These are phyloP conservation scores for Albophoma yamanashiensis DNA, from an alignment of 2,329 filamentous ascomycete species.

Conservation along the genomic window DNA sequence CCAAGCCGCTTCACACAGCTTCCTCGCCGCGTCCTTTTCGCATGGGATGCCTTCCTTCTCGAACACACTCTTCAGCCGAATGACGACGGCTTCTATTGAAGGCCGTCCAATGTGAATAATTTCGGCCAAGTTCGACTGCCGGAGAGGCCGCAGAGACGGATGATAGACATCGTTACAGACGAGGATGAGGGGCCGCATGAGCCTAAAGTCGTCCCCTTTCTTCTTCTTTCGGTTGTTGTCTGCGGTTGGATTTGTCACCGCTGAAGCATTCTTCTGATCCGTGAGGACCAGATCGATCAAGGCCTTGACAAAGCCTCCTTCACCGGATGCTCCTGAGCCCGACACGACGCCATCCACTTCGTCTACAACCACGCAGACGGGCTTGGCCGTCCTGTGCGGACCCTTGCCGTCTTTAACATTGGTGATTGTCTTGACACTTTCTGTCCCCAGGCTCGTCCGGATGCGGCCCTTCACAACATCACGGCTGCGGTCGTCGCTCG, in stretches of 20 bases:
- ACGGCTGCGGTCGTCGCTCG: slow-evolving; percentile 84
- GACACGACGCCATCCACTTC: slow-evolving; percentile 92
- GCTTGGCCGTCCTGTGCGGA: slow-evolving; percentile 63
- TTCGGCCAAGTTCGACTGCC: slow-evolving; percentile 78
- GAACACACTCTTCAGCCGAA: slow-evolving; percentile 73
- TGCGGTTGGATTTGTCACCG: slow-evolving; percentile 12
- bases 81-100: slow-evolving; percentile 73
- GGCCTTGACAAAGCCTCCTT: slow-evolving; percentile 92
- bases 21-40: slow-evolving; percentile 80
- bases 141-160: slow-evolving; percentile 71
- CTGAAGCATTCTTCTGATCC: slow-evolving; percentile 65
- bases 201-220: slow-evolving; percentile 76
- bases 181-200: slow-evolving; percentile 80
- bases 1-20: slow-evolving; percentile 75
- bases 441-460: slow-evolving; percentile 82
- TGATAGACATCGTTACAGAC: slow-evolving; percentile 98
- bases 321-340: slow-evolving; percentile 65
- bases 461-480: slow-evolving; percentile 89
- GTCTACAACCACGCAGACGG: slow-evolving; percentile 88
- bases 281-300: slow-evolving; percentile 80
- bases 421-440: slow-evolving; percentile 74
- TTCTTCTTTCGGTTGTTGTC: slow-evolving; percentile 40
- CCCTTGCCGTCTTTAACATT: slow-evolving; percentile 45
- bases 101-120: slow-evolving; percentile 88
- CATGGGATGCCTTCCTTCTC: slow-evolving; percentile 80